A percentile compares a stretch with the other conserved stretches of the same genome.
Conservation (phyloP, 345 rosid species). For the Camelina sativa region DNA sequence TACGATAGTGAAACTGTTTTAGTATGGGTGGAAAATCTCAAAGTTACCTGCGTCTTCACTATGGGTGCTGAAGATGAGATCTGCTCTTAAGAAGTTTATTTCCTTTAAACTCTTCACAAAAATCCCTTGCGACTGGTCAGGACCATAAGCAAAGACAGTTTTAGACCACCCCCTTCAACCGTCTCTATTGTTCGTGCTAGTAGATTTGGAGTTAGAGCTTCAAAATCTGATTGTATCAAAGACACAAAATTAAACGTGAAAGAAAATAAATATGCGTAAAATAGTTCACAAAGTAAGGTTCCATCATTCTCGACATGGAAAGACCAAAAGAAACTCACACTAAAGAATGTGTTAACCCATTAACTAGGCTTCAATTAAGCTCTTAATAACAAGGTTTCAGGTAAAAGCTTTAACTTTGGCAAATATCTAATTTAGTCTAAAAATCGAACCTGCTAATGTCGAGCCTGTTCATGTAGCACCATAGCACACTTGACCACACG, state of each 20-base stretch:
- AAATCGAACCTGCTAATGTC: slow-evolving; percentile 85
- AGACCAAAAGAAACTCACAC: slow-evolving; percentile 11
- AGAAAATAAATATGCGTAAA: slow-evolving; percentile 1
- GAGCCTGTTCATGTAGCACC: slow-evolving; percentile 95
- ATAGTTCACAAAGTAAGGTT: slow-evolving; percentile 2
- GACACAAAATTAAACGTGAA: slow-evolving; percentile 15
- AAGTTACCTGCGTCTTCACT: slow-evolving; percentile 70
- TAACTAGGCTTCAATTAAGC: neutral
- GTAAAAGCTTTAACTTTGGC: neutral
- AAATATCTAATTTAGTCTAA: neutral
- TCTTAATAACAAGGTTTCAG: neutral
- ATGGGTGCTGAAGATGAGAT: slow-evolving; percentile 79
- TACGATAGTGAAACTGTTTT: neutral
- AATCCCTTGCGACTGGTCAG: slow-evolving; percentile 82
- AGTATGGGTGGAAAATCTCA: slow-evolving; percentile 13
- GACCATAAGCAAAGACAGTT: slow-evolving; percentile 31
- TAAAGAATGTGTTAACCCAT: neutral
- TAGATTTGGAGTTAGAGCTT: slow-evolving; percentile 96
- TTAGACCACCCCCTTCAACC: slow-evolving; percentile 86
- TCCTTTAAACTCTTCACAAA: slow-evolving; percentile 77
- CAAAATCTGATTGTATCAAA: slow-evolving; percentile 66
- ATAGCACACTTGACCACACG: slow-evolving; percentile 71
- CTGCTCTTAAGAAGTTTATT: slow-evolving; percentile 76
- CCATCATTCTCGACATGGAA: slow-evolving; percentile 2
- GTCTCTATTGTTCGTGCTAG: slow-evolving; percentile 96